These are phyloP conservation scores for Achaetomium macrosporum DNA, from an alignment of 2,329 filamentous ascomycete genomes.

Conservation along the genomic window DNA sequence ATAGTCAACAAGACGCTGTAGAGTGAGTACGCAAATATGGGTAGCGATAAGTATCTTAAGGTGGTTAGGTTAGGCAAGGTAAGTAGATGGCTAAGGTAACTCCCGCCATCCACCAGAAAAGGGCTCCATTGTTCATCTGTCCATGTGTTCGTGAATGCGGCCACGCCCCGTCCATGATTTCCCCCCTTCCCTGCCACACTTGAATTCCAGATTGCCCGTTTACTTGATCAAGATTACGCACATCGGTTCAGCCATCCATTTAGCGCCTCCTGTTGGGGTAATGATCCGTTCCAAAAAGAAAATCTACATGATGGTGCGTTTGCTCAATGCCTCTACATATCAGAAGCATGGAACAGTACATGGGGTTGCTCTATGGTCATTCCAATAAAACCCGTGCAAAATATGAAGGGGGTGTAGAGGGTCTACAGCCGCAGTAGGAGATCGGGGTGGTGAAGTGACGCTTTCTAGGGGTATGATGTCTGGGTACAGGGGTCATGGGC, in stretches of 20 bases:
- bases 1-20: no score
- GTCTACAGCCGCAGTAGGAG: conserved; percentile 18
- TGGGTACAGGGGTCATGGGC: conserved; percentile 17
- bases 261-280: conserved; percentile 14
- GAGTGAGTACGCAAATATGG: no score
- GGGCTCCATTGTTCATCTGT: background rate
- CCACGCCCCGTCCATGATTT: background rate
- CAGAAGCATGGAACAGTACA: conserved; percentile 26
- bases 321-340: conserved; percentile 20
- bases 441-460: conserved; percentile 24
- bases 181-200: conserved; percentile 2
- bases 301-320: conserved; percentile 28
- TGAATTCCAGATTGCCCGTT: conserved; percentile 19
- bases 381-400: conserved; percentile 18
- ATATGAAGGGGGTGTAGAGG: conserved; percentile 2
- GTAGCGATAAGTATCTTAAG: no score
- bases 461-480: conserved; percentile 23
- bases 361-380: conserved; percentile 26
- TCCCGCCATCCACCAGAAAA: background rate
- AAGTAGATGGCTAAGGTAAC: no score
- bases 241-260: conserved; percentile 13
- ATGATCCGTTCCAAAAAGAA: conserved; percentile 15
- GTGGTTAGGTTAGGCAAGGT: no score
- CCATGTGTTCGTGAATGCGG: background rate
- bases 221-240: conserved; percentile 23